phyloP scores from a whole-genome alignment of 2,329 filamentous ascomycete genomes.

The Hortaea werneckii region DNA sequence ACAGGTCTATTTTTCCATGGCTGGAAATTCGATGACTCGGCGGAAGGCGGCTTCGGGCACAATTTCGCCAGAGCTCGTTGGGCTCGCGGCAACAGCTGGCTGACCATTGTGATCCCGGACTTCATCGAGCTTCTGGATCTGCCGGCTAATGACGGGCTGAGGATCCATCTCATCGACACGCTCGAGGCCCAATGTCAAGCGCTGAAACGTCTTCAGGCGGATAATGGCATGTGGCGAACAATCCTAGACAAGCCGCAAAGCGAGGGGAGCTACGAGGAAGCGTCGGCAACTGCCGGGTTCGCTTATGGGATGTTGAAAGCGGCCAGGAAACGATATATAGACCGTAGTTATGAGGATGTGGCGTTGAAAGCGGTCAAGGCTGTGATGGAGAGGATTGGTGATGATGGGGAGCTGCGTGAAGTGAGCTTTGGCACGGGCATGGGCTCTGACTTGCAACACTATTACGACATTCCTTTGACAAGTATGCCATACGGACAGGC shows the following conservation, averaged over 20 bases:
- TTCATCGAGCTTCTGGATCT: slow-evolving; percentile 65
- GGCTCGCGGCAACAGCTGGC: slow-evolving; percentile 59
- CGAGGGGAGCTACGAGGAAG: slow-evolving; percentile 64
- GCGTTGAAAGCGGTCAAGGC: slow-evolving; percentile 58
- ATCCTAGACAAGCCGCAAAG: slow-evolving; percentile 56
- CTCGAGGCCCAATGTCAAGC: slow-evolving; percentile 60
- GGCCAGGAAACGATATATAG: slow-evolving; percentile 59
- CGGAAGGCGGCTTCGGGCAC: slow-evolving; percentile 41
- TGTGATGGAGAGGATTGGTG: slow-evolving; percentile 55
- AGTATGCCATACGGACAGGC: slow-evolving; percentile 79
- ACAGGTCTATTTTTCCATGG: slow-evolving; percentile 73
- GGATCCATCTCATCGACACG: slow-evolving; percentile 50
- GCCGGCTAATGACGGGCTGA: slow-evolving; percentile 48
- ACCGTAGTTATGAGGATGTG: slow-evolving; percentile 51
- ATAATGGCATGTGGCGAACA: slow-evolving; percentile 62
- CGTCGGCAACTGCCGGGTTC: slow-evolving; percentile 70
- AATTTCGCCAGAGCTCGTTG: slow-evolving; percentile 48
- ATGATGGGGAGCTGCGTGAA: slow-evolving; percentile 59
- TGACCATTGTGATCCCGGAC: slow-evolving; percentile 76
- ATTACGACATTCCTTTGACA: slow-evolving; percentile 64
- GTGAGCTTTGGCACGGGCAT: slow-evolving; percentile 73
- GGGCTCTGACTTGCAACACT: slow-evolving; percentile 63
- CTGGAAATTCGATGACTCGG: slow-evolving; percentile 61
- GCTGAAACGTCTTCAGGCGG: slow-evolving; percentile 48
- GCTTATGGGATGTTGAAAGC: slow-evolving; percentile 71